phyloP scores from a whole-genome alignment of 116 monocot species.

The Cymodocea nodosa region DNA sequence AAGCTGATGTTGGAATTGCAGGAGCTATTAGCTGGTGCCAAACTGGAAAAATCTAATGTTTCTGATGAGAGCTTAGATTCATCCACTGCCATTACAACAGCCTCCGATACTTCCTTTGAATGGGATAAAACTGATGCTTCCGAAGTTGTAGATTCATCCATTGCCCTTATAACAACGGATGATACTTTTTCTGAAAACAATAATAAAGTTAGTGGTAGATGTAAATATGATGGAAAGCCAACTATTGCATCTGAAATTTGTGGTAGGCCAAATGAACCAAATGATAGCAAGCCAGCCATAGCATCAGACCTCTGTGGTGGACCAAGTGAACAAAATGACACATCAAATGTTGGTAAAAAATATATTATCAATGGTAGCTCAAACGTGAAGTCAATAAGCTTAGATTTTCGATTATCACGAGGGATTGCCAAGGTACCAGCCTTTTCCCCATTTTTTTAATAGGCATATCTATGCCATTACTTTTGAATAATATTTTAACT shows the following conservation, averaged over 20 bases:
- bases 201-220: constrained; percentile 25
- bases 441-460: neutral
- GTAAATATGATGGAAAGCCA: constrained; percentile 18
- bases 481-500: neutral
- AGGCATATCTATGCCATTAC: neutral
- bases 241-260: constrained; percentile 19
- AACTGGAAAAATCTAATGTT: constrained; percentile 9
- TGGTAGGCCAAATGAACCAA: constrained; percentile 20
- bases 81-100: constrained; percentile 7
- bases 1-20: constrained; percentile 77
- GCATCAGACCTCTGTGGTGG: constrained; percentile 17
- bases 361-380: constrained; percentile 27
- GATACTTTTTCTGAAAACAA: constrained; percentile 14
- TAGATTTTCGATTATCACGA: constrained; percentile 76
- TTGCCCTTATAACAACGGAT: constrained; percentile 4
- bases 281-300: constrained; percentile 23
- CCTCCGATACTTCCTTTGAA: constrained; percentile 14
- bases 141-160: constrained; percentile 25
- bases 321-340: constrained; percentile 26
- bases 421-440: constrained; percentile 49
- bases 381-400: constrained; percentile 64
- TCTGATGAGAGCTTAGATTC: constrained; percentile 26
- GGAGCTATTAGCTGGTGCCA: constrained; percentile 45
- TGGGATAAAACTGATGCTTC: constrained; percentile 9
- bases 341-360: constrained; percentile 19